These are phyloP conservation scores for Planoprotostelium fungivorum DNA, from an alignment of 78 protist genomes.

Conservation along the genomic window DNA sequence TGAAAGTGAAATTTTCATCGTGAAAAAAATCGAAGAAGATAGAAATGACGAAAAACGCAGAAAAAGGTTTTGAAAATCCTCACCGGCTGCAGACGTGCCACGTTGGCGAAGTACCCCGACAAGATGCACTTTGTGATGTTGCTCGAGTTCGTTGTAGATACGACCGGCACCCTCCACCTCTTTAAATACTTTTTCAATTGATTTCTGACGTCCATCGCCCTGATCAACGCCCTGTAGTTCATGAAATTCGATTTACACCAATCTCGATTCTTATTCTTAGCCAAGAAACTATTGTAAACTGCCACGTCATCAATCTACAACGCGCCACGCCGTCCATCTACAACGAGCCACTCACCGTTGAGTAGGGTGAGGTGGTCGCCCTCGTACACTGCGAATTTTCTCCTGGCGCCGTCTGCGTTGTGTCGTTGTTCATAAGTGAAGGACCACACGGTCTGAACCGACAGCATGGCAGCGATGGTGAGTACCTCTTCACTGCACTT, in stretches of 20 bases:
- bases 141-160: not conserved
- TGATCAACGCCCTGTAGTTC: slow-evolving; percentile 30
- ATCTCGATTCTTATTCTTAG: not conserved
- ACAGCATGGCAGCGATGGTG: slow-evolving; percentile 73
- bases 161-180: slow-evolving; percentile 13
- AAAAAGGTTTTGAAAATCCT: not conserved
- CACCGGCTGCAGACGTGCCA: slow-evolving; percentile 44
- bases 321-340: not conserved
- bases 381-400: slow-evolving; percentile 52
- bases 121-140: slow-evolving; percentile 41
- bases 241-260: slow-evolving; percentile 52
- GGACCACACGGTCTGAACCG: slow-evolving; percentile 23
- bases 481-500: slow-evolving; percentile 66
- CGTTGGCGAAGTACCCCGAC: slow-evolving; percentile 74
- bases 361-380: slow-evolving; percentile 86
- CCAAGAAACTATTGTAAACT: slow-evolving; percentile 18
- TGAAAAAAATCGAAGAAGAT: no score
- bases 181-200: slow-evolving; percentile 37
- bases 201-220: slow-evolving; percentile 33
- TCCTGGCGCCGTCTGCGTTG: slow-evolving; percentile 5
- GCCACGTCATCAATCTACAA: not conserved
- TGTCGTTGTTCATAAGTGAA: slow-evolving; percentile 7
- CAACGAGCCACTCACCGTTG: slow-evolving; percentile 31
- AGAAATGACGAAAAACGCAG: no score
- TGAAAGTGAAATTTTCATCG: slow-evolving; percentile 24